A percentile compares a stretch with the other conserved stretches of the same genome.
phyloP scores from a whole-genome alignment of 2,329 filamentous ascomycete genomes.

The Exophiala mesophila region DNA sequence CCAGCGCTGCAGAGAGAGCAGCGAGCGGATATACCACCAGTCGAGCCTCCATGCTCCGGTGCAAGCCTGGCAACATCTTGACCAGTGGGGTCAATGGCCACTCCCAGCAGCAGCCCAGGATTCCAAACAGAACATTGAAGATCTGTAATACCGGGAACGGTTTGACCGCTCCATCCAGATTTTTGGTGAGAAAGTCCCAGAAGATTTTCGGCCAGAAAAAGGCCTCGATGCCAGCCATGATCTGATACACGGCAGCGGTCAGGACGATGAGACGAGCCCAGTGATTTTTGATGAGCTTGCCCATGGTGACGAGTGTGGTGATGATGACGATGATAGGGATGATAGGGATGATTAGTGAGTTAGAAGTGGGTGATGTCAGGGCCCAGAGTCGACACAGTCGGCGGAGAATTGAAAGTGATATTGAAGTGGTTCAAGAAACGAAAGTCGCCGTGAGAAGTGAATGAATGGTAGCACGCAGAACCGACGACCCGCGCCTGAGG shows the following conservation, averaged over 20 bases:
- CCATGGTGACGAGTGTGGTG: constrained; percentile 56
- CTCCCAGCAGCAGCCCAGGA: constrained; percentile 78
- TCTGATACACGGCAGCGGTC: constrained; percentile 77
- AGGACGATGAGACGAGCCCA: constrained; percentile 93
- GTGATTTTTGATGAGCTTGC: constrained; percentile 98
- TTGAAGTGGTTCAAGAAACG: constrained; percentile 8
- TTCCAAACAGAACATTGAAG: constrained; percentile 77
- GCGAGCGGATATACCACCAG: constrained; percentile 77
- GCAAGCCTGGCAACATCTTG: constrained; percentile 64
- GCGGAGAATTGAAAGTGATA: neutral
- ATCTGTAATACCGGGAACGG: constrained; percentile 85
- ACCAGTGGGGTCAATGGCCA: constrained; percentile 67
- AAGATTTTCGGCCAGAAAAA: constrained; percentile 99
- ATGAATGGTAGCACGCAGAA: constrained; percentile 16
- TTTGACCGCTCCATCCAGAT: constrained; percentile 78
- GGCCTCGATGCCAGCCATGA: constrained; percentile 73
- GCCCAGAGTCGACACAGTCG: constrained; percentile 1
- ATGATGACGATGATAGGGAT: constrained; percentile 1
- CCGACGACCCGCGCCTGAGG: constrained; percentile 18
- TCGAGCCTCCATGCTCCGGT: constrained; percentile 82
- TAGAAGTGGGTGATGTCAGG: constrained; percentile 6
- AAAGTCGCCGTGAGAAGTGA: constrained; percentile 13
- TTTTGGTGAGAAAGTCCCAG: constrained; percentile 92
- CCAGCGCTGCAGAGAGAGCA: constrained; percentile 65
- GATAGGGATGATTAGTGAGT: constrained; percentile 2